Conservation (phyloP, 2,329 filamentous ascomycete genomes). For the Botrytis byssoidea region DNA sequence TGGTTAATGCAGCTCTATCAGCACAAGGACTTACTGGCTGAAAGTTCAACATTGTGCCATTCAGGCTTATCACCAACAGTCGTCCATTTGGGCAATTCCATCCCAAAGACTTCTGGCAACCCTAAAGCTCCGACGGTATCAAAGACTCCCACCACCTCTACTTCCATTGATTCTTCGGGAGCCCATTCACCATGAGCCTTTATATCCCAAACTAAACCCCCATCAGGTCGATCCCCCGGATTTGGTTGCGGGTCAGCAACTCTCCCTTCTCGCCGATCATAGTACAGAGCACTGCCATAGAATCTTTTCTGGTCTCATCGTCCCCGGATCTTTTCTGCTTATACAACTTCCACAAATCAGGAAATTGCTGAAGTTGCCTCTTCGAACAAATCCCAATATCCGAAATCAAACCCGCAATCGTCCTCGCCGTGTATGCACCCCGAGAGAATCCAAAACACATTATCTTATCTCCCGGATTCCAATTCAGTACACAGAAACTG, state of each 20-base stretch:
- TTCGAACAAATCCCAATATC: conserved; percentile 2
- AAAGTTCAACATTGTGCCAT: conserved; percentile 10
- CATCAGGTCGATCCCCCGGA: background rate
- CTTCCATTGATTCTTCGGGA: conserved; percentile 4
- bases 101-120: background rate
- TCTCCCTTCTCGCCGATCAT: background rate
- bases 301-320: background rate
- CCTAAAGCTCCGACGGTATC: conserved; percentile 26
- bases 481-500: conserved; percentile 41
- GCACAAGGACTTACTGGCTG: background rate
- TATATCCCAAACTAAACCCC: background rate
- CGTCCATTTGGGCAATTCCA: background rate
- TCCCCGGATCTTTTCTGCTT: background rate
- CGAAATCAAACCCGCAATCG: conserved; percentile 35
- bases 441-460: conserved; percentile 40
- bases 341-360: background rate
- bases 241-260: background rate
- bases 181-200: background rate
- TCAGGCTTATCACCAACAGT: background rate
- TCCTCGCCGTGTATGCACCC: conserved; percentile 42
- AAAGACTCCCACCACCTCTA: conserved; percentile 26
- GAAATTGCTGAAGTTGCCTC: background rate
- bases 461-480: conserved; percentile 9
- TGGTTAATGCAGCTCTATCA: background rate
- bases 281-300: conserved; percentile 3